Conservation (phyloP, 768 basidiomycete species). For the Chlorophyllum brunneum region DNA sequence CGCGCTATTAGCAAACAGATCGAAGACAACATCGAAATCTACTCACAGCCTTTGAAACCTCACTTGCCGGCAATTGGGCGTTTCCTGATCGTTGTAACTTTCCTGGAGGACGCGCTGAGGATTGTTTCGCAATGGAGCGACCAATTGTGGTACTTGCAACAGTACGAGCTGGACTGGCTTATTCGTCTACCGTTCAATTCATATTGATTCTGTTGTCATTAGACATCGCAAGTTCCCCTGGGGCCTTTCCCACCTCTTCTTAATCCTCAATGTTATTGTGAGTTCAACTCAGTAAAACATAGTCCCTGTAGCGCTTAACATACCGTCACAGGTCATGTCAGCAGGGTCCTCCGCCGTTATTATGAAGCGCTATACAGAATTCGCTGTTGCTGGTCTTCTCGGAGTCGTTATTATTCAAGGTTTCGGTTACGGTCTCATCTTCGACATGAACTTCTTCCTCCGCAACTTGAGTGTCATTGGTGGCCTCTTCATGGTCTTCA, state of each 20-base stretch:
- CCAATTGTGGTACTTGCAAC: slow-evolving; percentile 97
- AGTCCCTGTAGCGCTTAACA: not conserved
- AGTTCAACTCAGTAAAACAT: slow-evolving; percentile 28
- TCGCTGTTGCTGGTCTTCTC: slow-evolving; percentile 85
- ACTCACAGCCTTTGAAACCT: slow-evolving; percentile 90
- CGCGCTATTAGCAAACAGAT: slow-evolving; percentile 66
- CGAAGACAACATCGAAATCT: slow-evolving; percentile 91
- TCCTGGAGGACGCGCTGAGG: slow-evolving; percentile 93
- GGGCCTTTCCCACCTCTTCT: slow-evolving; percentile 93
- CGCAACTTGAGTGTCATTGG: slow-evolving; percentile 98
- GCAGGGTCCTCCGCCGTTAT: slow-evolving; percentile 82
- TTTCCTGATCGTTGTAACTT: slow-evolving; percentile 97
- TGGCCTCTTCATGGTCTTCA: slow-evolving; percentile 98
- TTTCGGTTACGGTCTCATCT: slow-evolving; percentile 98
- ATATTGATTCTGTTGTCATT: slow-evolving; percentile 14
- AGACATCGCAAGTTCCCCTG: slow-evolving; percentile 96
- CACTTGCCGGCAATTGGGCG: slow-evolving; percentile 93
- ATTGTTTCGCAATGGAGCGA: slow-evolving; percentile 95
- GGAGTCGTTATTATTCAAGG: slow-evolving; percentile 93
- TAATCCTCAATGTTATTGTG: slow-evolving; percentile 87
- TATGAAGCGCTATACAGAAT: slow-evolving; percentile 82
- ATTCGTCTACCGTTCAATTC: slow-evolving; percentile 1
- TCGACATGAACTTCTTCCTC: slow-evolving; percentile 99
- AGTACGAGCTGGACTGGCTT: slow-evolving; percentile 47
- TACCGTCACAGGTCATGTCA: slow-evolving; percentile 72